Evolutionary conservation across 2,329 filamentous ascomycete species (phyloP), one percentile per base, ranked within the genome.

Genomic region (Neoscytalidium dimidiatum): DNA sequence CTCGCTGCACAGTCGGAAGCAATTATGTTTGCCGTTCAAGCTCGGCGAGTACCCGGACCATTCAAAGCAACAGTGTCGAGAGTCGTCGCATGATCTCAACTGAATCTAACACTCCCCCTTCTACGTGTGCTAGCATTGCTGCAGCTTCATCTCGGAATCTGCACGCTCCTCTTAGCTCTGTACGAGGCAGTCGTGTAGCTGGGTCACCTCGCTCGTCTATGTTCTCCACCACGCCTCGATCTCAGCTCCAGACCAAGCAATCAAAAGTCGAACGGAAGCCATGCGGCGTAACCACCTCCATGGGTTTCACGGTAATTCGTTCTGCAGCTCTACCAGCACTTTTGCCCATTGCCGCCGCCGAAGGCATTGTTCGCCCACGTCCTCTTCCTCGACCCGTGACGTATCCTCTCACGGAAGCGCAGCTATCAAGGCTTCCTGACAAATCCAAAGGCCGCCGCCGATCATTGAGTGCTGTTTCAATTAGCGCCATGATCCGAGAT

Each of bases 291-390:
- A 7, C n/a, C 3, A 28, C 41, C 51, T 64, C 49, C 21, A 23
- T 31, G 8, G 23, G 56, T 46, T n/a, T 60, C 26, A 60, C 56
- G 11, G 41, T 65, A 29, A 65, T 65, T 14, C 63, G 52, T 21
- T 79, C 76, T 11, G 74, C 73, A 35, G 76, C 75, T n/a, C 66
- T 78, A 19, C 72, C 72, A 4, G 69, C 73, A 46, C 70, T 79
- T 38, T 68, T 79, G 26, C 75, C 76, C 19, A 72, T 79, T 64
- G 76, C 77, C 23, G 75, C 71, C 53, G 73, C 75, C 23, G 72
- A 74, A 43, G 76, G 75, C 21, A 75, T 78, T 46, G 69, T 77
- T 51, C 72, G 67, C 14, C 60, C 64, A 67, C 68, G 61, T 68
- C 70, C 52, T 66, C 70, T 19, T 71, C 70, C 41, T 70, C 14